Conservation (phyloP, 768 basidiomycete species). For the Calocybe gangraenosa region DNA sequence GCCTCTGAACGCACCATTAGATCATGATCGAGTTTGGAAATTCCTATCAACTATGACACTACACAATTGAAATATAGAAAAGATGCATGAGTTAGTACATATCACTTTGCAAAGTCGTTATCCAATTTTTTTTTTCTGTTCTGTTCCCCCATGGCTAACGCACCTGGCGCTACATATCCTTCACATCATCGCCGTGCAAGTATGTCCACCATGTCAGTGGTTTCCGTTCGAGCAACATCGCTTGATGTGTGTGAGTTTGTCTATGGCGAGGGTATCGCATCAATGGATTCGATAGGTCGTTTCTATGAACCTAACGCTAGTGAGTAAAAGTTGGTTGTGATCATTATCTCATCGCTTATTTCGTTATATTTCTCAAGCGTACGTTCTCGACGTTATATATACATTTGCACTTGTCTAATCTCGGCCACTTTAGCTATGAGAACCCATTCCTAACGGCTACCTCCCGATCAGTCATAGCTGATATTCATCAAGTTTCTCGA, state of each 20-base stretch:
- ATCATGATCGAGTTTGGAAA: too few species aligned
- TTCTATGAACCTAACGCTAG: constrained; percentile 74
- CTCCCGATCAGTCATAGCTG: constrained; percentile 66
- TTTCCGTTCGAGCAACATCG: constrained; percentile 51
- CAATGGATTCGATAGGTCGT: constrained; percentile 50
- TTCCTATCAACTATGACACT: too few species aligned
- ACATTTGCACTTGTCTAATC: constrained; percentile 3
- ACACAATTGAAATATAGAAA: too few species aligned
- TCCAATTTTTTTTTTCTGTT: too few species aligned
- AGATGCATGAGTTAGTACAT: too few species aligned
- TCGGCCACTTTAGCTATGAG: constrained; percentile 52
- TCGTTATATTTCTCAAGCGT: constrained; percentile 29
- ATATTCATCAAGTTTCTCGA: constrained; percentile 59
- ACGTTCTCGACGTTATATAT: constrained; percentile 20
- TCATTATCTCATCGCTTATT: constrained; percentile 15
- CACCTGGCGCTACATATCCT: not conserved
- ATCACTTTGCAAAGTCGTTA: too few species aligned
- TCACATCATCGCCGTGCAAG: constrained; percentile 8
- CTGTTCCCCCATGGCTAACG: constrained; percentile 2
- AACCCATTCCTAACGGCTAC: constrained; percentile 76
- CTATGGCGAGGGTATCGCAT: constrained; percentile 52
- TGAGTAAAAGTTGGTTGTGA: constrained; percentile 25
- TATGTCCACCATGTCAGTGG: constrained; percentile 29
- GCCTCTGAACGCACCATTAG: too few species aligned
- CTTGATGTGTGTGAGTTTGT: constrained; percentile 69